Conservation (phyloP, 116 monocot genomes). For the Trichopus zeylanicus region DNA sequence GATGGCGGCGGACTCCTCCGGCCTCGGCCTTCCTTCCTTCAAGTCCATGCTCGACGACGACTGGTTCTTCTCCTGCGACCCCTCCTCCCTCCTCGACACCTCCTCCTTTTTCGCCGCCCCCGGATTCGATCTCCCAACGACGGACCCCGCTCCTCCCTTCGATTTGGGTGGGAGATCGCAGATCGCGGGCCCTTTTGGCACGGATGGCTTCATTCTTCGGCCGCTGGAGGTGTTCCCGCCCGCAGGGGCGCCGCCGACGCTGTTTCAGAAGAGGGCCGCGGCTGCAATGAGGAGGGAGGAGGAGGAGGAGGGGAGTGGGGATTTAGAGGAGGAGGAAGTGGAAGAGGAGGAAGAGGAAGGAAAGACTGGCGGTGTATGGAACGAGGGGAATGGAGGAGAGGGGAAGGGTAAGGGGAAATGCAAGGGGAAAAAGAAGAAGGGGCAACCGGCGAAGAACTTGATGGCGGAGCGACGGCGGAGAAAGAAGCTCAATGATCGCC, state of each 20-base stretch:
- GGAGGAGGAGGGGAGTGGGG: conserved; percentile 26
- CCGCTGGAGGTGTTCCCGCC: conserved; percentile 58
- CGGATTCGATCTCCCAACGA: background rate
- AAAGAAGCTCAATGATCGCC: conserved; percentile 98
- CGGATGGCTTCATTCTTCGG: conserved; percentile 18
- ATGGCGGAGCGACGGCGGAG: conserved; percentile 94
- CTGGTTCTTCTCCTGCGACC: conserved; percentile 15
- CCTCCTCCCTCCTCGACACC: background rate
- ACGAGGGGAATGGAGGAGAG: conserved; percentile 98
- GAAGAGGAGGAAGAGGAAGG: conserved; percentile 90
- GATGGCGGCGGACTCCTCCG: background rate
- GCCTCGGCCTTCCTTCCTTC: conserved; percentile 7
- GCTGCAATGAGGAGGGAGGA: conserved; percentile 29
- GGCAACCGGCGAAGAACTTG: too few species aligned
- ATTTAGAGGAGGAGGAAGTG: conserved; percentile 41
- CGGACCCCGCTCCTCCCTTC: conserved; percentile 15
- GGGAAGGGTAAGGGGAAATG: too few species aligned
- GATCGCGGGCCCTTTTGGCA: conserved; percentile 14
- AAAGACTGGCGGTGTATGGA: conserved; percentile 86
- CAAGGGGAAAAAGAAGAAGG: too few species aligned
- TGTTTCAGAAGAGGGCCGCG: conserved; percentile 59
- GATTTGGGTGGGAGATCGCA: too few species aligned
- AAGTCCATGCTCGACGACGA: conserved; percentile 43
- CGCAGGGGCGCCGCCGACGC: conserved; percentile 53
- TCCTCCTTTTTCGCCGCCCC: background rate